Conservation (phyloP, 2,329 filamentous ascomycete species). For the Westerdykella aurantiaca region DNA sequence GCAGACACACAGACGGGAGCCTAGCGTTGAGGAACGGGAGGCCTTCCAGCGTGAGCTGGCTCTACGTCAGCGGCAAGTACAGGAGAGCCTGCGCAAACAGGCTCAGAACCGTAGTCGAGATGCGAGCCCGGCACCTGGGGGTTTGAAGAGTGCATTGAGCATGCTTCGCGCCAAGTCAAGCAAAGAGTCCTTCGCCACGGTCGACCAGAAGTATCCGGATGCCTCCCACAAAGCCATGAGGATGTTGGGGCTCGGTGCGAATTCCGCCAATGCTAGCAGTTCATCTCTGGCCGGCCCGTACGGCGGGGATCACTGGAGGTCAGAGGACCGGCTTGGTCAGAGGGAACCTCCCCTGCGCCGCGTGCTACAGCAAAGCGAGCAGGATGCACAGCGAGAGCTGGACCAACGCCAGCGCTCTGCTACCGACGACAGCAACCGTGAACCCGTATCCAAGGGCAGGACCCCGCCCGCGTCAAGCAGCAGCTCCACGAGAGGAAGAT, state of each 20-base stretch:
- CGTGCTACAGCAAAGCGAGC: constrained; percentile 29
- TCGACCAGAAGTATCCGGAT: constrained; percentile 33
- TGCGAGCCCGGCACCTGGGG: constrained; percentile 33
- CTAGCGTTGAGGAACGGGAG: constrained; percentile 54
- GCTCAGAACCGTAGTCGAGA: constrained; percentile 49
- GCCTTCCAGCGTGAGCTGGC: constrained; percentile 71
- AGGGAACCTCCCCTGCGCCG: constrained; percentile 19
- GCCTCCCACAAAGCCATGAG: constrained; percentile 53
- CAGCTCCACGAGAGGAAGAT: constrained; percentile 46
- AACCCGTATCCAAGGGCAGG: constrained; percentile 22
- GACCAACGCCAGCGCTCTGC: constrained; percentile 27
- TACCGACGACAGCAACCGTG: constrained; percentile 31
- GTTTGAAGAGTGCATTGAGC: constrained; percentile 53
- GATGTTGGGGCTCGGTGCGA: constrained; percentile 53
- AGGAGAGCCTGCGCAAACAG: constrained; percentile 66
- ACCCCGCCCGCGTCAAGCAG: constrained; percentile 39
- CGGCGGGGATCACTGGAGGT: constrained; percentile 20
- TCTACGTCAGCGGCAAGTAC: constrained; percentile 62
- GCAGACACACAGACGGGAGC: constrained; percentile 44
- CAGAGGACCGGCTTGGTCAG: constrained; percentile 15
- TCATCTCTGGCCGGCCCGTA: constrained; percentile 25
- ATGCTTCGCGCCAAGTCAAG: constrained; percentile 64
- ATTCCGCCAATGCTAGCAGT: constrained; percentile 33
- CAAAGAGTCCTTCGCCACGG: constrained; percentile 56
- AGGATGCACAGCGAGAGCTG: constrained; percentile 31